Base-by-base conservation (phyloP, 306 rosid genomes). In the Corylus avellana region DNA sequence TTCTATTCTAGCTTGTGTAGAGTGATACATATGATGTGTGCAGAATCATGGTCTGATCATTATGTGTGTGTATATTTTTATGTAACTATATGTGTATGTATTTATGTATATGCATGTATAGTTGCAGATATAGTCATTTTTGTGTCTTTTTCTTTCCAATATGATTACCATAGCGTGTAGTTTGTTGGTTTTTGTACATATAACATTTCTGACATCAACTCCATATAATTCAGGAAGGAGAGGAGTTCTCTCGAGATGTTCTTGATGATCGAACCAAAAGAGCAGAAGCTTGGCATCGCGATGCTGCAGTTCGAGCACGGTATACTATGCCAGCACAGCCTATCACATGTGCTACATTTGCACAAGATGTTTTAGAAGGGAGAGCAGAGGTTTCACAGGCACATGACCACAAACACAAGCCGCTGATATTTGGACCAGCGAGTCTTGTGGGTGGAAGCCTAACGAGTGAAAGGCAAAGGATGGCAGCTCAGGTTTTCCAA, bases 291-390 rank as follows among this genome's bases (percentile, higher is more conserved):
- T 92, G 94, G 97, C 98, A 95, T 83, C 98, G 92, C 48, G 80
- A 88, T 73, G 88, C 96, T 73, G 90, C 89, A 54, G 79, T 70
- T 70, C 88, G 92, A 63, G 92, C 89, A 27, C 95, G 48, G 69
- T 82, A 90, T 61, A 80, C 92, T 13, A 90, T 85, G 57, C 98
- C 97, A 7, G 82, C 92, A 3, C 88, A 74, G 56, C 98, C 99
- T 22, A 93, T 93, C 70, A 96, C 98, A 49, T 96, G 98, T 74
- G 99, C 99, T 47, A 90, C 99, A 59, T 96, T 96, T 73, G 99
- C 99, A 39, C 99, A 93, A 81, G 99, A 96, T 89, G 99, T 96
- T 84, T 78, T 93, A 53, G 99, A 93, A 91, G 98, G 99, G 79
- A 91, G 99, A 83, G 98, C 96, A 25, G 80, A 63, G 47, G 96